Base-by-base conservation (phyloP, 73 alveolate species). In the Paramecium sexaurelia region DNA sequence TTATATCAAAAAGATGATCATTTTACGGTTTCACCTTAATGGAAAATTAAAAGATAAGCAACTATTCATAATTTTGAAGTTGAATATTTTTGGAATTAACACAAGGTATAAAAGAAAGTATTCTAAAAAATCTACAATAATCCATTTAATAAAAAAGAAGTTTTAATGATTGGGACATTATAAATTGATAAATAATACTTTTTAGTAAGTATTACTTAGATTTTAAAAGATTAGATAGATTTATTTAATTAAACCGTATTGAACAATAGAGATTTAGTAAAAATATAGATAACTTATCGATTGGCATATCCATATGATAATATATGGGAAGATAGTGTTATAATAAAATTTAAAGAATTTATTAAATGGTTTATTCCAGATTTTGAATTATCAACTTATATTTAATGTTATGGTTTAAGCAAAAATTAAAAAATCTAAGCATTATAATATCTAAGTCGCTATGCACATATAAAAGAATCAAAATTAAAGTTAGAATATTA, bases 331-430 rank as follows among this genome's bases (percentile, higher is more conserved):
- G 68, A 78, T 78, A 40, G 40, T 29, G 24, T 78, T 2, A 17
- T 36, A 40, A 19, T 78, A 1, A 78, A 78, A 40, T 41, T 78
- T 45, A 78, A 78, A 78, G 90, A 78, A 17, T 78, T 78, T 41
- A 40, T 78, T 6, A 78, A 26, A 17, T 78, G 90, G 90, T 78
- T 78, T 45, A 45, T 78, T n/a, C 68, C 68, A 19, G 90, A 78
- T 43, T 78, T 78, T 78, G 71, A 41, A 32, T 15, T 78, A 20
- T 19, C 68, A 9, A 24, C 9, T 10, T 78, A 78, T 78, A 61
- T 78, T 22, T 5, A 24, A 24, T 15, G 24, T 41, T 29, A 41
- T 39, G 90, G 90, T 11, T 33, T 78, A 3, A 40, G 19, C 19
- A 78, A 78, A 78, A 17, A 40, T 36, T 19, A 78, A 17, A 78